Conservation (phyloP, 352 stramenopile genomes). For the Pythium periplocum region DNA sequence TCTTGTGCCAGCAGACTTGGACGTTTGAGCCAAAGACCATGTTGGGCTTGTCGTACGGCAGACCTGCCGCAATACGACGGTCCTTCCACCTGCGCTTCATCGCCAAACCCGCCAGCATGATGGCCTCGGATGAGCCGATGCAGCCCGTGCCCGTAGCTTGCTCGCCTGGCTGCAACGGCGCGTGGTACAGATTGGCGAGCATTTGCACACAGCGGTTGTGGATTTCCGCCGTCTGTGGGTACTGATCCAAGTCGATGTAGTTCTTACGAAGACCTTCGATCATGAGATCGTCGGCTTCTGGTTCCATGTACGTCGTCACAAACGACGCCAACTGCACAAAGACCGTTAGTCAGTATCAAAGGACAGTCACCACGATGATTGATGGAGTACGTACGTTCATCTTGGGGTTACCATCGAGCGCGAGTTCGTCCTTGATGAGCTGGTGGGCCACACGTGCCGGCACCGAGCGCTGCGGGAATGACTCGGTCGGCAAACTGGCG, state of each 20-base stretch:
- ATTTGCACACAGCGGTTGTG: slow-evolving; percentile 92
- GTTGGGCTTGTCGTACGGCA: slow-evolving; percentile 87
- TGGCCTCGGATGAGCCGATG: slow-evolving; percentile 91
- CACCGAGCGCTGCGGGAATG: slow-evolving; percentile 62
- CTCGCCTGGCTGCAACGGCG: slow-evolving; percentile 47
- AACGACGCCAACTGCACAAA: slow-evolving; percentile 73
- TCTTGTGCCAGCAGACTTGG: slow-evolving; percentile 93
- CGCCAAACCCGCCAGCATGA: slow-evolving; percentile 87
- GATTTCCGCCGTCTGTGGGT: slow-evolving; percentile 90
- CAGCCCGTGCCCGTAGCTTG: slow-evolving; percentile 80
- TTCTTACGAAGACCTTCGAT: slow-evolving; percentile 86
- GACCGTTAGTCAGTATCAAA: not conserved
- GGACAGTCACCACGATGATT: not conserved
- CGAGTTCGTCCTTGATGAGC: slow-evolving; percentile 87
- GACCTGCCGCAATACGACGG: slow-evolving; percentile 66
- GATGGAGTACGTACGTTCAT: slow-evolving; percentile 64
- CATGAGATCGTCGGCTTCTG: slow-evolving; percentile 89
- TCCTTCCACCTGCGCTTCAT: slow-evolving; percentile 91
- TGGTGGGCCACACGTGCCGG: slow-evolving; percentile 78
- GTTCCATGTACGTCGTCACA: slow-evolving; percentile 91
- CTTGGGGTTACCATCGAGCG: slow-evolving; percentile 86
- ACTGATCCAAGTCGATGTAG: slow-evolving; percentile 92
- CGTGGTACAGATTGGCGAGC: slow-evolving; percentile 89
- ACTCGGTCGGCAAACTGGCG: slow-evolving; percentile 47
- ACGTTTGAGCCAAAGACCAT: slow-evolving; percentile 92